Evolutionary conservation across 805 yeast species (phyloP).

Genomic region (Maudiozyma pseudohumilis): DNA sequence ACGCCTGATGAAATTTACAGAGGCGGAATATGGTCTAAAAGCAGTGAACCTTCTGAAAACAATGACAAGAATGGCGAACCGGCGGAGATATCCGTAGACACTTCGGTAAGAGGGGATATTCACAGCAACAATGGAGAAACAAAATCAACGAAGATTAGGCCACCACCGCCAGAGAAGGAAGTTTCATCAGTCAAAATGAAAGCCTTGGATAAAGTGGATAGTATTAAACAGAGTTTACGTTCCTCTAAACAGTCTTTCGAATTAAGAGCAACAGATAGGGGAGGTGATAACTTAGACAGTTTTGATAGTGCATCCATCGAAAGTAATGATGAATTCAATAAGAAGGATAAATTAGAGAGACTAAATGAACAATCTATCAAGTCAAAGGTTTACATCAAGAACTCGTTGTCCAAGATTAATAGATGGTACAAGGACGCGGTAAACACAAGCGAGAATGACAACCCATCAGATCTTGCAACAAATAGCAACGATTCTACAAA

Average conservation of each 20-base stretch:
- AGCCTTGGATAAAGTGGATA: background rate
- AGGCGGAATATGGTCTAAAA: slow-evolving; percentile 80
- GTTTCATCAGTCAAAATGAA: background rate
- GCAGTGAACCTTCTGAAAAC: background rate
- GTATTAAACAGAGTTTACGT: background rate
- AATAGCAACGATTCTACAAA: background rate
- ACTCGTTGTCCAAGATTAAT: slow-evolving; percentile 49
- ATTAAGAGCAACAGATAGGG: background rate
- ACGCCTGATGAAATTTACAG: slow-evolving; percentile 64
- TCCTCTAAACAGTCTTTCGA: background rate
- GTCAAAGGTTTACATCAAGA: slow-evolving; percentile 33
- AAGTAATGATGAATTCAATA: slow-evolving; percentile 4
- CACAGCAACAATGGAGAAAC: too few relatives aligned
- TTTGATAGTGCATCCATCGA: slow-evolving; percentile 2
- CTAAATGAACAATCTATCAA: slow-evolving; percentile 15
- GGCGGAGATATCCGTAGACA: too few relatives aligned
- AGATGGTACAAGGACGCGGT: slow-evolving; percentile 48
- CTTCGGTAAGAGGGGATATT: too few relatives aligned
- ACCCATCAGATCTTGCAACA: background rate
- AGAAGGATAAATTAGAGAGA: background rate
- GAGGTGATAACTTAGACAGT: background rate
- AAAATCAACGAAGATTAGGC: background rate
- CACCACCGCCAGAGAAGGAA: background rate
- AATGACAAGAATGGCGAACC: too few relatives aligned
- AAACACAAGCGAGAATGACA: slow-evolving; percentile 2